Conservation (phyloP, 345 rosid species). For the Rhodamnia argentea region DNA sequence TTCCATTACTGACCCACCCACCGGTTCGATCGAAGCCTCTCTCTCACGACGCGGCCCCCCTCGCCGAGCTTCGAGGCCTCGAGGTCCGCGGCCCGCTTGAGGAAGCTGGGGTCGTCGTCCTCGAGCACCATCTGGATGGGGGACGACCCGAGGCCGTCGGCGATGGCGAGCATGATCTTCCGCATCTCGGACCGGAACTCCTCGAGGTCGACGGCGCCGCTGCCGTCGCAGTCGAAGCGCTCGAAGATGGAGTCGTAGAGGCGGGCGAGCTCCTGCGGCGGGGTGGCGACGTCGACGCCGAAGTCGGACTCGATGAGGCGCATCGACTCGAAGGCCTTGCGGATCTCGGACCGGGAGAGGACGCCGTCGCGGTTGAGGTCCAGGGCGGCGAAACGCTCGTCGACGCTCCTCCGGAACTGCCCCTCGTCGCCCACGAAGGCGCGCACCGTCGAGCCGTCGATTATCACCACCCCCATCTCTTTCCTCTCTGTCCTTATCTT, state of each 20-base stretch:
- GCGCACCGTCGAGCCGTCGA: conserved; percentile 10
- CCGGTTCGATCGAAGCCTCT: not conserved
- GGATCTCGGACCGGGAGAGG: conserved; percentile 7
- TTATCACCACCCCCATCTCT: conserved; percentile 12
- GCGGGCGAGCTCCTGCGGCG: conserved; percentile 6
- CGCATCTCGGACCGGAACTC: conserved; percentile 11
- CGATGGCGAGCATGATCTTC: conserved; percentile 20
- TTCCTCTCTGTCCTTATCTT: not conserved
- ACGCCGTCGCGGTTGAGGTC: conserved; percentile 10
- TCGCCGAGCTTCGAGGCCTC: conserved; percentile 5
- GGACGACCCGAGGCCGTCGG: conserved; percentile 11
- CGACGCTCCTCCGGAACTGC: conserved; percentile 8
- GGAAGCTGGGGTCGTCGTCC: conserved; percentile 6
- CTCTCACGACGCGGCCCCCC: not conserved
- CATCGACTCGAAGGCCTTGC: conserved; percentile 16
- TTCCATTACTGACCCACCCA: not conserved
- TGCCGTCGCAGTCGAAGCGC: conserved; percentile 9
- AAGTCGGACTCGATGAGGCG: conserved; percentile 17
- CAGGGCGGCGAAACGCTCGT: conserved; percentile 9
- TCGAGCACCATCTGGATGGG: conserved; percentile 17
- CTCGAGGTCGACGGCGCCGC: conserved; percentile 11
- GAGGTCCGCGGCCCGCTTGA: conserved; percentile 14
- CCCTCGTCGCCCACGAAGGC: conserved; percentile 6
- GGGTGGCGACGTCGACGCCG: conserved; percentile 9
- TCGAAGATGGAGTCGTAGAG: conserved; percentile 15